Evolutionary conservation across 352 stramenopile species (phyloP).

Genomic region (Pythium grandisporangium): DNA sequence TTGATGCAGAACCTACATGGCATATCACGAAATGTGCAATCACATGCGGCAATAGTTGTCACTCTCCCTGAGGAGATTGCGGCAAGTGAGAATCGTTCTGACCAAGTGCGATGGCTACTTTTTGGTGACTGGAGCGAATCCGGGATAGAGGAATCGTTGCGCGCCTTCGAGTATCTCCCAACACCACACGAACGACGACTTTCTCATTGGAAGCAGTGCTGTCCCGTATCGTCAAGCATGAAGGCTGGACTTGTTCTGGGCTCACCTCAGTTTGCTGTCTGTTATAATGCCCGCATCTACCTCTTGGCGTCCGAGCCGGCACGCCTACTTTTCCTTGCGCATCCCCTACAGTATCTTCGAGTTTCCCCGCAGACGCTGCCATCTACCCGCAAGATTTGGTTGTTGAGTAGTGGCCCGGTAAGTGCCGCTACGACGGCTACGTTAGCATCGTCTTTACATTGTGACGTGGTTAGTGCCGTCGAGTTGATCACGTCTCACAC

Average conservation of each 20-base stretch:
- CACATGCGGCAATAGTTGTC: conserved; percentile 20
- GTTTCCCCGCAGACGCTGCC: conserved; percentile 12
- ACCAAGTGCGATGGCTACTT: conserved; percentile 55
- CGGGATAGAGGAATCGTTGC: conserved; percentile 6
- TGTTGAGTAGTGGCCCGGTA: conserved; percentile 14
- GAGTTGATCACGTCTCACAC: conserved; percentile 16
- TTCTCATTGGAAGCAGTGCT: conserved; percentile 60
- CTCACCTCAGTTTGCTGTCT: conserved; percentile 27
- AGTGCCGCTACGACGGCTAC: not conserved
- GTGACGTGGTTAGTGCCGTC: conserved; percentile 15
- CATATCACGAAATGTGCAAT: conserved; percentile 29
- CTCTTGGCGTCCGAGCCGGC: conserved; percentile 26
- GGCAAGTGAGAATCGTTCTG: conserved; percentile 14
- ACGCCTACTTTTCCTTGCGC: conserved; percentile 24
- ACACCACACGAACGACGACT: conserved; percentile 9
- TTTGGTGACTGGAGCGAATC: conserved; percentile 40
- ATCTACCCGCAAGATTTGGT: conserved; percentile 24
- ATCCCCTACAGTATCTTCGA: conserved; percentile 37
- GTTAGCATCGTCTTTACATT: conserved; percentile 11
- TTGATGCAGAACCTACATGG: conserved; percentile 38
- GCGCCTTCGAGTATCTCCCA: conserved; percentile 9
- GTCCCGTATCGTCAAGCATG: conserved; percentile 26
- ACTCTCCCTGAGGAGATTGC: conserved; percentile 29
- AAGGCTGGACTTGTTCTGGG: conserved; percentile 10
- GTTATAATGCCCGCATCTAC: conserved; percentile 41